Evolutionary conservation across 2,329 filamentous ascomycete species (phyloP).

Genomic region (Ambrosiella beaveri): DNA sequence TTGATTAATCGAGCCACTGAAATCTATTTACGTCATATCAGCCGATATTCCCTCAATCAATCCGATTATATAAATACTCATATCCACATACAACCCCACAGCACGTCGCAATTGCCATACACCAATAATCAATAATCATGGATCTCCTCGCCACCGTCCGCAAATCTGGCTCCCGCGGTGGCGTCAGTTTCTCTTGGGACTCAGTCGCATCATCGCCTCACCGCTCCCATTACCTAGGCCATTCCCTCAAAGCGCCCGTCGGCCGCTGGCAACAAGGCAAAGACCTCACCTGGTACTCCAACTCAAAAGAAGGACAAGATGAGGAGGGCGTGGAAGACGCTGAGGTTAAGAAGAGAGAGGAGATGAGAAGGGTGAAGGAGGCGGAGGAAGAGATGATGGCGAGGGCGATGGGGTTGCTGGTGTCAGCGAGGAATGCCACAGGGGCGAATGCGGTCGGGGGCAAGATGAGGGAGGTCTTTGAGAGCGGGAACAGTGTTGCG

Average conservation of each 20-base stretch:
- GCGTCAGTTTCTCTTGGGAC: slow-evolving; percentile 92
- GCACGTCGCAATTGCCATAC: no score
- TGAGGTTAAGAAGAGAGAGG: slow-evolving; percentile 52
- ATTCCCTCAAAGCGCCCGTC: slow-evolving; percentile 81
- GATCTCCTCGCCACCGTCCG: slow-evolving; percentile 85
- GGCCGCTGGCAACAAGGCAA: slow-evolving; percentile 79
- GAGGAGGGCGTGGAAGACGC: slow-evolving; percentile 26
- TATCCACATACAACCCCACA: no score
- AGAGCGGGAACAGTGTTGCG: not conserved
- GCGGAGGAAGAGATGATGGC: slow-evolving; percentile 86
- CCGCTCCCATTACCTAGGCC: slow-evolving; percentile 78
- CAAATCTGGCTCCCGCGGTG: slow-evolving; percentile 79
- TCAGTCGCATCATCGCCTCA: slow-evolving; percentile 75
- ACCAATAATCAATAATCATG: slow-evolving; percentile 35
- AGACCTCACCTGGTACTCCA: slow-evolving; percentile 48
- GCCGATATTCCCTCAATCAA: no score
- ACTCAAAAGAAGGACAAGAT: slow-evolving; percentile 24
- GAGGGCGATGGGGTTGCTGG: slow-evolving; percentile 61
- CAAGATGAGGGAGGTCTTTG: slow-evolving; percentile 1
- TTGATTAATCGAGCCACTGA: no score
- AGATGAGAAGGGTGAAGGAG: slow-evolving; percentile 69
- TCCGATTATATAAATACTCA: no score
- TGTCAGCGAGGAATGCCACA: slow-evolving; percentile 40
- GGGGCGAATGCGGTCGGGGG: slow-evolving; percentile 55
- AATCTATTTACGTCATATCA: no score